A percentile compares a stretch with the other conserved stretches of the same genome.
These are phyloP conservation scores for Phoma sp. DNA, from an alignment of 2,329 filamentous ascomycete species.

Conservation along the genomic window DNA sequence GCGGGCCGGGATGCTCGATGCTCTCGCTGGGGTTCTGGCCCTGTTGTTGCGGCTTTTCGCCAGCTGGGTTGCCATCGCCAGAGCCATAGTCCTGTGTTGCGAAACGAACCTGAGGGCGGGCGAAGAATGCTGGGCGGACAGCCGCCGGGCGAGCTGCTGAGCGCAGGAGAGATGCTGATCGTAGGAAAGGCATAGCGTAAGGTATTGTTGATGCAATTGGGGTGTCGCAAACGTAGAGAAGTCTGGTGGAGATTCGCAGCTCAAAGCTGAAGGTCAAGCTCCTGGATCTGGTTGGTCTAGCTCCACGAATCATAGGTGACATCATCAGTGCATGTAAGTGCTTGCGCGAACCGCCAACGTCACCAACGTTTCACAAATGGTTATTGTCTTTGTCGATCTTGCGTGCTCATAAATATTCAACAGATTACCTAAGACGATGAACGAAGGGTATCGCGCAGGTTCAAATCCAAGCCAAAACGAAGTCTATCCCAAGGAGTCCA, in stretches of 20 bases:
- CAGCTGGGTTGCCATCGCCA: constrained; percentile 51
- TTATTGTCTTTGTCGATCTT: neutral
- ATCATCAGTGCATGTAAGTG: constrained; percentile 11
- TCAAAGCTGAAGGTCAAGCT: neutral
- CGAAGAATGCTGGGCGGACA: constrained; percentile 34
- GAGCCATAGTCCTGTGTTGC: constrained; percentile 52
- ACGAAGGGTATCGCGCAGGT: constrained; percentile 16
- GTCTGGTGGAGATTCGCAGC: neutral
- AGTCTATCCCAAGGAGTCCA: constrained; percentile 1
- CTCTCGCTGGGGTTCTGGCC: constrained; percentile 48
- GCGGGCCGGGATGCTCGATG: constrained; percentile 54
- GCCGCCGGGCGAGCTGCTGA: constrained; percentile 32
- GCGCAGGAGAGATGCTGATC: constrained; percentile 38
- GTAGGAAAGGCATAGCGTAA: constrained; percentile 40
- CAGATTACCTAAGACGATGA: neutral
- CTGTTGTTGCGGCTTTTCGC: constrained; percentile 53
- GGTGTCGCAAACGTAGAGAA: neutral
- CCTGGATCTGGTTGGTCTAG: neutral
- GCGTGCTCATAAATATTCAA: neutral
- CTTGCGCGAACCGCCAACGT: constrained; percentile 3
- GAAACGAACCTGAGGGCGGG: constrained; percentile 41
- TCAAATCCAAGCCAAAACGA: neutral
- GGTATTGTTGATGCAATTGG: neutral
- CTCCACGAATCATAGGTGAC: neutral
- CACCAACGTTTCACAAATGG: constrained; percentile 7